Percentiles rank a stretch among this genome's conserved stretches.
Conservation (phyloP, 371 early-diverging fungal species). For the Umbelopsis sp. region DNA sequence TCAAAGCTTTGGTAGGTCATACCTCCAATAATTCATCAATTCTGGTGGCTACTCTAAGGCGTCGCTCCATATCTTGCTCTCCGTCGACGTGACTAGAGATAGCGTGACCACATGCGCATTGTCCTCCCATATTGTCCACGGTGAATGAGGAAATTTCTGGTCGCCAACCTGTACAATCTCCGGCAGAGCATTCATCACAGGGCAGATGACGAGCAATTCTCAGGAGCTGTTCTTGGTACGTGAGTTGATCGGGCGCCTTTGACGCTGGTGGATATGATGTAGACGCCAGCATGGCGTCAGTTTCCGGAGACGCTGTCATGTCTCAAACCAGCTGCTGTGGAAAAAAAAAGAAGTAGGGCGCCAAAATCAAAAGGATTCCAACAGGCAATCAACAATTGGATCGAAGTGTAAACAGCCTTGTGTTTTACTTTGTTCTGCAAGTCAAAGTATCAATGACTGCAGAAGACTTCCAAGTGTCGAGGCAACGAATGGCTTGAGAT, state of each 20-base stretch:
- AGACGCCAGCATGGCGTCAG: conserved; percentile 15
- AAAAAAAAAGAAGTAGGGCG: not conserved
- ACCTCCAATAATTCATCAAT: conserved; percentile 43
- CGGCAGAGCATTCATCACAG: conserved; percentile 27
- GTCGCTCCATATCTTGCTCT: conserved; percentile 37
- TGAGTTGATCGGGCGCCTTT: conserved; percentile 29
- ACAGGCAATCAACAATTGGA: not conserved
- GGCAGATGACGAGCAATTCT: conserved; percentile 43
- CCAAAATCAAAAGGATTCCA: not conserved
- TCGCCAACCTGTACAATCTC: conserved; percentile 39
- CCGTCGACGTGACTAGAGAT: conserved; percentile 37
- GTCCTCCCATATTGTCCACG: conserved; percentile 26
- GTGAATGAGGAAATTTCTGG: conserved; percentile 29
- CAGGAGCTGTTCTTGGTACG: conserved; percentile 37
- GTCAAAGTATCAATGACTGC: not conserved
- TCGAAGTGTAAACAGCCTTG: not conserved
- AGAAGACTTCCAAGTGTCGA: not conserved
- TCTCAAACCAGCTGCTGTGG: conserved; percentile 6
- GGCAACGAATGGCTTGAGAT: not conserved
- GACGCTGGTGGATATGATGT: conserved; percentile 34
- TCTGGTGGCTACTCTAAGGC: conserved; percentile 35
- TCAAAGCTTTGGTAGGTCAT: not conserved
- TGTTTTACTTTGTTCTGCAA: not conserved
- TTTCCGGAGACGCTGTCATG: conserved; percentile 18
- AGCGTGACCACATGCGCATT: conserved; percentile 40